Percentiles rank a stretch among this genome's conserved stretches.
Evolutionary conservation across 352 stramenopile species (phyloP).

Genomic region (Aphanomyces stellatus): DNA sequence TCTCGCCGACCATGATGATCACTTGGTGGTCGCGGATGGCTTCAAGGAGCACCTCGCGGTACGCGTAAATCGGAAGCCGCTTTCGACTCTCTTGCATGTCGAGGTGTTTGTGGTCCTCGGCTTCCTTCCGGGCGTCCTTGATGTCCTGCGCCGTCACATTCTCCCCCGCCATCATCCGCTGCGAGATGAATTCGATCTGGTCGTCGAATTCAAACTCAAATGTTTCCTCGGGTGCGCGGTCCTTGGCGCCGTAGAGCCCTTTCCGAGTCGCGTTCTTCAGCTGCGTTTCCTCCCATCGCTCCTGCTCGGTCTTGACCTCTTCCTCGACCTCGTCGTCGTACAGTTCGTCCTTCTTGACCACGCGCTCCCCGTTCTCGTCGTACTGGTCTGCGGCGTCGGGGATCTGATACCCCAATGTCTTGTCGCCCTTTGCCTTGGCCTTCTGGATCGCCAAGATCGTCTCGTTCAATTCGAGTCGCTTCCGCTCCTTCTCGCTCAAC

Average conservation of each 20-base stretch:
- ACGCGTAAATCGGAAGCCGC: conserved; percentile 96
- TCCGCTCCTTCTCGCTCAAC: conserved; percentile 68
- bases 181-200: conserved; percentile 98
- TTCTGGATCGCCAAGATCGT: conserved; percentile 88
- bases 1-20: conserved; percentile 87
- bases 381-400: conserved; percentile 95
- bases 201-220: conserved; percentile 98
- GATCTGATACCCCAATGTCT: conserved; percentile 89
- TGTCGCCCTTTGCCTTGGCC: conserved; percentile 38
- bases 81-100: conserved; percentile 94
- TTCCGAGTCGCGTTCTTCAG: conserved; percentile 74
- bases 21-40: conserved; percentile 55
- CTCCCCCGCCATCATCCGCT: conserved; percentile 79
- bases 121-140: conserved; percentile 53
- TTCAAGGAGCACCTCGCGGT: conserved; percentile 95
- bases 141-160: conserved; percentile 79
- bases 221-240: conserved; percentile 72
- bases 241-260: conserved; percentile 47
- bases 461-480: conserved; percentile 77
- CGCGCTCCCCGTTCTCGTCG: conserved; percentile 79
- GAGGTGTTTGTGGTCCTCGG: conserved; percentile 80
- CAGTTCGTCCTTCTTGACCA: conserved; percentile 87
- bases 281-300: conserved; percentile 97
- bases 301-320: conserved; percentile 94
- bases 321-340: conserved; percentile 89